phyloP scores from a whole-genome alignment of 225 moss, liverwort and hornwort genomes.

The Pseudoscleropodium purum region DNA sequence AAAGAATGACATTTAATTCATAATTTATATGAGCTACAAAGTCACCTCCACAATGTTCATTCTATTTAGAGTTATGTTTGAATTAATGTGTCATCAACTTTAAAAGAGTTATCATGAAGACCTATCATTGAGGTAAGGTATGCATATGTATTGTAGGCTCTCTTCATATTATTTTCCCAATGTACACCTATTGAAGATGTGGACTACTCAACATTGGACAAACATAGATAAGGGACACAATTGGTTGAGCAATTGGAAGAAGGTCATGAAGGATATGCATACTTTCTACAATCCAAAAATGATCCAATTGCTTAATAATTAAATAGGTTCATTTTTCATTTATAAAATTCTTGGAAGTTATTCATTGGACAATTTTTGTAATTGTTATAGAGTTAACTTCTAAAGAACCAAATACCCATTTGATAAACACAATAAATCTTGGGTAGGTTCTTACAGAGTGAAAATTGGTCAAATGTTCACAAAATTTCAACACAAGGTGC shows the following conservation, averaged over 20 bases:
- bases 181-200: background rate
- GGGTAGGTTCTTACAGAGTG: no score
- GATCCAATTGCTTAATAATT: background rate
- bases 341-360: background rate
- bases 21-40: background rate
- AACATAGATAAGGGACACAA: background rate
- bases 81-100: background rate
- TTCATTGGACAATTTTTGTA: background rate
- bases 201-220: background rate
- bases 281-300: background rate
- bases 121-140: background rate
- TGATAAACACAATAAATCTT: no score
- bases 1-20: background rate
- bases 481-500: no score
- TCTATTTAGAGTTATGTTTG: background rate
- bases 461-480: no score
- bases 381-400: no score
- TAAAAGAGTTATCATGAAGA: background rate
- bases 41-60: background rate
- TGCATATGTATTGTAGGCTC: background rate
- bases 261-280: background rate
- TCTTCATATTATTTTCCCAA: background rate
- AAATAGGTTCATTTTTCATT: background rate
- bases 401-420: no score
- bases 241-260: background rate